Evolutionary conservation across 2,329 filamentous ascomycete species (phyloP).

Genomic region (Blumeria hordei): DNA sequence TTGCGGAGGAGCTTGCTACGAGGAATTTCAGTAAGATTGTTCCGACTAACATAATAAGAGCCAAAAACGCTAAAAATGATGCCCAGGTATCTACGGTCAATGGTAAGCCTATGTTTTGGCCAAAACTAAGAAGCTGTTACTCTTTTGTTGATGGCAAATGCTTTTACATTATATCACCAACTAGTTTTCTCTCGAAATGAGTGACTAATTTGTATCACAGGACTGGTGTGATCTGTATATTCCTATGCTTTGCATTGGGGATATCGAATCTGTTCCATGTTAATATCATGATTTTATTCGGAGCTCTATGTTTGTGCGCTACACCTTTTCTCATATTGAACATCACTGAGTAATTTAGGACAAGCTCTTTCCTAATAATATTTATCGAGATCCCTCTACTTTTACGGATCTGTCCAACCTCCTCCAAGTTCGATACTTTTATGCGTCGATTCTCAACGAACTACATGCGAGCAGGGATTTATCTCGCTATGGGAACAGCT

Average conservation of each 20-base stretch:
- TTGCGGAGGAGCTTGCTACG: conserved; percentile 48
- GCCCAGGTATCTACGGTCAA: conserved; percentile 48
- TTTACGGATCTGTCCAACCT: conserved; percentile 92
- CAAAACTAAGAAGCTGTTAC: too few species aligned
- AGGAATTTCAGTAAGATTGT: conserved; percentile 46
- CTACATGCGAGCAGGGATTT: conserved; percentile 84
- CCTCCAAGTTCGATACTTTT: conserved; percentile 61
- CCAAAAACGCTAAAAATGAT: conserved; percentile 7
- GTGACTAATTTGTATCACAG: conserved; percentile 17
- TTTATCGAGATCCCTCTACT: conserved; percentile 85
- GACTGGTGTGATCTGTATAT: conserved; percentile 46
- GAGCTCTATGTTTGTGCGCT: conserved; percentile 28
- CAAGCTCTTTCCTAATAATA: conserved; percentile 48
- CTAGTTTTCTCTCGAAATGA: too few species aligned
- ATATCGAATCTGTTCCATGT: conserved; percentile 41
- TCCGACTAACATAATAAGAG: background rate
- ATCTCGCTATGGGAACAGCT: conserved; percentile 52
- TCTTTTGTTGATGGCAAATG: too few species aligned
- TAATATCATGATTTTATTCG: conserved; percentile 21
- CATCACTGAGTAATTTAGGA: conserved; percentile 20
- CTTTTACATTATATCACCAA: too few species aligned
- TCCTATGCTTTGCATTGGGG: conserved; percentile 44
- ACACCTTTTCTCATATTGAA: background rate
- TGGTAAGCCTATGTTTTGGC: conserved; percentile 27
- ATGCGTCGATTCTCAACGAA: conserved; percentile 89